Evolutionary conservation across 176 grass and related monocot species (phyloP), one percentile per base, ranked within the genome.

Genomic region (Raddia guianensis): DNA sequence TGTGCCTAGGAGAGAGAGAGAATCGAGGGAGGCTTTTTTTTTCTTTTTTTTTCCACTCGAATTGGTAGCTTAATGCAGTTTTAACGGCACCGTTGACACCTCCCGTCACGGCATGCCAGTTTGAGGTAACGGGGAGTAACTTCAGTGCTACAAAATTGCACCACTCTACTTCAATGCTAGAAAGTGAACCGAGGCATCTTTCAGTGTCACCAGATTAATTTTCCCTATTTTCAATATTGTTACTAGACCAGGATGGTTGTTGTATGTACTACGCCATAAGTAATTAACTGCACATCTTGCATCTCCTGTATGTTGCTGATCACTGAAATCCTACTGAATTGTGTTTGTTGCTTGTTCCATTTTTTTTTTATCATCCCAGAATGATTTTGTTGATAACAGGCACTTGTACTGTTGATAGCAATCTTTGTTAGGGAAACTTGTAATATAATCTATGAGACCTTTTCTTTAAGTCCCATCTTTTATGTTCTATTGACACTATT

Each of bases 401-500:
- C 42, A 48, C 50, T 80, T 34, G 8, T 74, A 74, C 3, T 54
- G 32, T 82, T 16, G 35, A 60, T 54, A 54, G 34, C 70, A 74
- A 65, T 18, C 65, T 83, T 53, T 57, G 68, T 33, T 14, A 44
- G 49, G 27, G 46, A 11, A 15, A 35, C 53, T 62, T 65, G 35
- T 68, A 68, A 44, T 63, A 73, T 18, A 43, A 14, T 43, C 18
- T 20, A 14, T 20, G 19, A 54, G 67, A 66, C n/a, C 49, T 57
- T 68, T 77, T 37, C 15, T 73, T 52, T 49, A 33, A 80, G 45
- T 70, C 40, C n/a, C 66, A n/a, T 59, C 8, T 43, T 83, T 19
- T 68, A 21, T 51, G 64, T 37, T 55, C 44, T 55, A 45, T 27
- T 95, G n/a, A 88, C 16, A 55, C 40, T 84, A 43, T 57, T 65